Conservation (phyloP, 306 rosid genomes). For the Quercus suber region DNA sequence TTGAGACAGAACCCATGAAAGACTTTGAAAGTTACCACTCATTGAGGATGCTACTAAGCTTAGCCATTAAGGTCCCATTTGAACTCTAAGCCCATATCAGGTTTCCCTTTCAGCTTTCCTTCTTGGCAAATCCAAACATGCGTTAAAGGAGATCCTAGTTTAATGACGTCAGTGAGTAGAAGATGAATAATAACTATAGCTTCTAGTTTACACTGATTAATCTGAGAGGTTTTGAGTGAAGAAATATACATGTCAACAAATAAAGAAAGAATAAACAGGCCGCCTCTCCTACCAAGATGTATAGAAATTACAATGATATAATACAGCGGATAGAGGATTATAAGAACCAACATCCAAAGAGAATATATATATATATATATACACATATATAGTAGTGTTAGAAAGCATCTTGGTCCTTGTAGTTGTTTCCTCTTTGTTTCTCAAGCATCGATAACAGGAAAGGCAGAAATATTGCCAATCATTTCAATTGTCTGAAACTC, state of each 20-base stretch:
- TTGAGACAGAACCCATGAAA: background rate
- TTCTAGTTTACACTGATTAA: slow-evolving; percentile 18
- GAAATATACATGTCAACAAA: slow-evolving; percentile 34
- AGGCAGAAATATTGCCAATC: slow-evolving; percentile 16
- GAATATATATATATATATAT: too few relatives aligned
- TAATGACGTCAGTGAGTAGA: background rate
- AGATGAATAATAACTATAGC: background rate
- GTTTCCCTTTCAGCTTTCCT: background rate
- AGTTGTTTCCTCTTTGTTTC: slow-evolving; percentile 11
- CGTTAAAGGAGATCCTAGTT: background rate
- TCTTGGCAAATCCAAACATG: background rate
- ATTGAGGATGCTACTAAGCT: background rate
- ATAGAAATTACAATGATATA: slow-evolving; percentile 26
- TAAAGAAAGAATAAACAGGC: slow-evolving; percentile 8
- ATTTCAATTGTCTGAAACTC: slow-evolving; percentile 22
- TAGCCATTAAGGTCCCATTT: background rate
- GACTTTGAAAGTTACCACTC: too few relatives aligned
- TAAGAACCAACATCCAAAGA: too few relatives aligned
- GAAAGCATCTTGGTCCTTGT: slow-evolving; percentile 35
- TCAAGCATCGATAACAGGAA: slow-evolving; percentile 25
- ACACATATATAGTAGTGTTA: background rate
- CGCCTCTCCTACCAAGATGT: slow-evolving; percentile 2
- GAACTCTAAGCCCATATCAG: background rate
- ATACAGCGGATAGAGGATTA: background rate
- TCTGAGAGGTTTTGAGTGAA: slow-evolving; percentile 13